phyloP scores from a whole-genome alignment of 805 yeast genomes.

The Novakomyces olei region DNA sequence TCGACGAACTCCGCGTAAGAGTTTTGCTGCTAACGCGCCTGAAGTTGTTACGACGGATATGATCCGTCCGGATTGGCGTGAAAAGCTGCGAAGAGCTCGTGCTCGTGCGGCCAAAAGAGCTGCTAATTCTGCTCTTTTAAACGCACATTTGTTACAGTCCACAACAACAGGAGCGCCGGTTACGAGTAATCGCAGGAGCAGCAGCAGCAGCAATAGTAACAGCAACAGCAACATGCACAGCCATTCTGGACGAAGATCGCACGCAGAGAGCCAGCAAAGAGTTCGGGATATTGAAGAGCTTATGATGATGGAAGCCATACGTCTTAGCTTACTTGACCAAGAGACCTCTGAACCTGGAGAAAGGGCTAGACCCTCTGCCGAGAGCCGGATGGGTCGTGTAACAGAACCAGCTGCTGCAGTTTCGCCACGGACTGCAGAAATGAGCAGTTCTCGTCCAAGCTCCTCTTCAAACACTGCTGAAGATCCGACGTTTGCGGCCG shows the following conservation, averaged over 20 bases:
- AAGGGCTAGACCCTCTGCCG: too few relatives aligned
- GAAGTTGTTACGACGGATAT: constrained; percentile 57
- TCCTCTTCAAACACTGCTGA: too few relatives aligned
- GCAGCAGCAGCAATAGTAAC: constrained; percentile 5
- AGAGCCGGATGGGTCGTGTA: too few relatives aligned
- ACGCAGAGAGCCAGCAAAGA: constrained; percentile 7
- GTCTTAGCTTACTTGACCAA: constrained; percentile 52
- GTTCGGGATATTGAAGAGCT: constrained; percentile 36
- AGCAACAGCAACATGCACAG: neutral
- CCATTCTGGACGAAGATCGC: constrained; percentile 6
- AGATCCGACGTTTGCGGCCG: too few relatives aligned
- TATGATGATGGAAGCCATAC: constrained; percentile 69
- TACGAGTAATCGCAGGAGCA: constrained; percentile 2
- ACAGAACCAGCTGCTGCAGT: too few relatives aligned
- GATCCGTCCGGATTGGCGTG: constrained; percentile 87
- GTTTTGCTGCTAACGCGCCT: constrained; percentile 44
- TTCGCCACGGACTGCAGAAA: too few relatives aligned
- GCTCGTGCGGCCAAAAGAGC: constrained; percentile 61
- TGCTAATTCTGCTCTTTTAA: constrained; percentile 86
- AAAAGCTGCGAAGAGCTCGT: constrained; percentile 46
- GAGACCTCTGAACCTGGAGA: too few relatives aligned
- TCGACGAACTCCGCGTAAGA: constrained; percentile 2
- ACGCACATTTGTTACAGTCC: constrained; percentile 34
- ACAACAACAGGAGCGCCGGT: neutral
- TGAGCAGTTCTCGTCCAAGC: too few relatives aligned